A percentile compares a stretch with the other conserved stretches of the same genome.
Evolutionary conservation across 2,329 filamentous ascomycete species (phyloP).

Genomic region (Fusarium graminum): DNA sequence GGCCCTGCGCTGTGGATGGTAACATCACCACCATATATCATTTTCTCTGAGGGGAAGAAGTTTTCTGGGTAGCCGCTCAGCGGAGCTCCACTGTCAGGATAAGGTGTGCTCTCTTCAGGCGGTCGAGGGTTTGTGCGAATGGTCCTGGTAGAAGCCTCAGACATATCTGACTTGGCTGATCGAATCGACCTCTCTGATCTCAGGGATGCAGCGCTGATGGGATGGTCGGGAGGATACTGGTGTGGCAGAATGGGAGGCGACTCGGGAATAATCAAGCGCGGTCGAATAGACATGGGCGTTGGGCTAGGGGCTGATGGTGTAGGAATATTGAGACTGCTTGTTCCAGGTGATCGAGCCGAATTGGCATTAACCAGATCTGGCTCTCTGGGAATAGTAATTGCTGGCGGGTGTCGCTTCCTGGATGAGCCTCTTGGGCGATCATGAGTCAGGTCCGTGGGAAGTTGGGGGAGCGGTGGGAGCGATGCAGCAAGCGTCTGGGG

Average conservation of each 20-base stretch:
- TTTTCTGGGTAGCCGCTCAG: conserved; percentile 44
- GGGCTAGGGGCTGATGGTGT: conserved; percentile 54
- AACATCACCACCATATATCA: conserved; percentile 43
- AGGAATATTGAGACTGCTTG: conserved; percentile 32
- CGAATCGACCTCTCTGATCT: conserved; percentile 41
- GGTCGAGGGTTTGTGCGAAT: conserved; percentile 47
- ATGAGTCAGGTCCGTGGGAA: no score
- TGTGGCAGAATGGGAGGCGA: conserved; percentile 29
- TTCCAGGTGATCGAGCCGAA: conserved; percentile 4
- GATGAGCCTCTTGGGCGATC: no score
- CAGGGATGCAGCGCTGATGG: conserved; percentile 39
- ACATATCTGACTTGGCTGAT: conserved; percentile 42
- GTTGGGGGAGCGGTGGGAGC: conserved; percentile 10
- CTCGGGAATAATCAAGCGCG: conserved; percentile 49
- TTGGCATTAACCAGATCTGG: not conserved
- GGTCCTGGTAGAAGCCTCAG: conserved; percentile 42
- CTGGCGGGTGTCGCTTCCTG: not conserved
- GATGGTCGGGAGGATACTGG: conserved; percentile 12
- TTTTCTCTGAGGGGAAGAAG: conserved; percentile 17
- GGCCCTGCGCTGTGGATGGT: conserved; percentile 21
- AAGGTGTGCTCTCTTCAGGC: conserved; percentile 51
- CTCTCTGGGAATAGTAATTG: conserved; percentile 12
- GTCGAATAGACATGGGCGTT: conserved; percentile 49
- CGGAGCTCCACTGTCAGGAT: conserved; percentile 42
- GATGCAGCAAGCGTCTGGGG: no score